Percentiles rank a stretch among this genome's conserved stretches.
Evolutionary conservation across 177 flowering plant species (phyloP).

Genomic region (Vitis hybrid): DNA sequence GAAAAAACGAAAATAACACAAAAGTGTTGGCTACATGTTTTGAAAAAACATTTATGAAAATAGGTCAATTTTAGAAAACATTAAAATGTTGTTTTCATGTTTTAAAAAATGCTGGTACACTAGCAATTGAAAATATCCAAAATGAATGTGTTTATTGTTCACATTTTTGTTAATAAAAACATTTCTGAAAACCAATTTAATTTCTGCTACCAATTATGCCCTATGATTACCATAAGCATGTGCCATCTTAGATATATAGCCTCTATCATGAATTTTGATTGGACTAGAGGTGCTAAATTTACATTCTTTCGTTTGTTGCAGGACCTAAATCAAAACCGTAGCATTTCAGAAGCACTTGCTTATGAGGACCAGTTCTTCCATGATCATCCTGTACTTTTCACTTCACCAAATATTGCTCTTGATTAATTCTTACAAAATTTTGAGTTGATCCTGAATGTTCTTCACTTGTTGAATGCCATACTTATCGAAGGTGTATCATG

Average conservation of each 20-base stretch:
- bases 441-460: conserved; percentile 2
- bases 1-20: no score
- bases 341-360: conserved; percentile 45
- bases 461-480: conserved; percentile 1
- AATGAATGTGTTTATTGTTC: no score
- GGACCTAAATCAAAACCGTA: conserved; percentile 40
- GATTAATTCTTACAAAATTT: neutral
- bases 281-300: neutral
- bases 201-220: neutral
- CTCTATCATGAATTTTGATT: neutral
- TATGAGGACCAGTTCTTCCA: conserved; percentile 47
- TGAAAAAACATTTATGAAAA: no score
- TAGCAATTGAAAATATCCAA: no score
- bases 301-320: conserved; percentile 12
- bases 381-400: conserved; percentile 34
- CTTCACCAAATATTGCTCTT: conserved; percentile 6
- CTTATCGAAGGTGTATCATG: conserved; percentile 36
- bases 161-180: no score
- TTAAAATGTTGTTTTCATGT: no score
- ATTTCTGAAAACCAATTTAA: neutral
- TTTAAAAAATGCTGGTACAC: no score
- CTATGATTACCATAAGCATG: neutral
- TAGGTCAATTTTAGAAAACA: no score
- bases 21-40: no score
- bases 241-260: neutral